These are phyloP conservation scores for Coccomyxa sp. DNA, from an alignment of 139 green algal genomes.

Conservation along the genomic window DNA sequence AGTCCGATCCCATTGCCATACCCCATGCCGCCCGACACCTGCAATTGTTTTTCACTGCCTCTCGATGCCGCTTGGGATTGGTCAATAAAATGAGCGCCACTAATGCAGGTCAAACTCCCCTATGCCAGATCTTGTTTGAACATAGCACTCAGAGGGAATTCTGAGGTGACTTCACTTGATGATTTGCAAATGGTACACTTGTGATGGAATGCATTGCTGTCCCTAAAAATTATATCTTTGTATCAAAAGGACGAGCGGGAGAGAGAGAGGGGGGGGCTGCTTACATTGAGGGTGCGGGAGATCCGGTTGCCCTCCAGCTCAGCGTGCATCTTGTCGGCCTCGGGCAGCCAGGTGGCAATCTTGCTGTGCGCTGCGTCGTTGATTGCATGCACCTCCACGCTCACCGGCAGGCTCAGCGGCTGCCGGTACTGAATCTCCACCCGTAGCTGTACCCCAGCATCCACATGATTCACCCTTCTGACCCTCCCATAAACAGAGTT, in stretches of 20 bases:
- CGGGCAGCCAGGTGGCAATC: slow-evolving; percentile 9
- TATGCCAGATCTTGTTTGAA: too few species aligned
- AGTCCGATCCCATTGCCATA: background rate
- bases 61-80: too few species aligned
- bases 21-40: background rate
- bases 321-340: background rate
- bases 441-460: slow-evolving; percentile 3
- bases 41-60: too few species aligned
- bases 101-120: too few species aligned
- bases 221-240: too few species aligned
- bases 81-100: too few species aligned
- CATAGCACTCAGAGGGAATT: too few species aligned
- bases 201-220: too few species aligned
- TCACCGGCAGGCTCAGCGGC: background rate
- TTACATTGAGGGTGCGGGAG: slow-evolving; percentile 5
- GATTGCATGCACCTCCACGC: slow-evolving; percentile 3
- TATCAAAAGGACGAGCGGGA: too few species aligned
- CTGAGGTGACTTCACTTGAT: too few species aligned
- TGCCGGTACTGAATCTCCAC: slow-evolving; percentile 11
- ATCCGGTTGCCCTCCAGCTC: slow-evolving; percentile 16
- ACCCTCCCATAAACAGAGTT: background rate
- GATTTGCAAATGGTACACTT: too few species aligned
- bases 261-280: background rate
- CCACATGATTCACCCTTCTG: background rate
- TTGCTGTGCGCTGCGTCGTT: slow-evolving; percentile 7